Conservation (phyloP, 371 early-diverging fungal species). For the Mortierella sp. region DNA sequence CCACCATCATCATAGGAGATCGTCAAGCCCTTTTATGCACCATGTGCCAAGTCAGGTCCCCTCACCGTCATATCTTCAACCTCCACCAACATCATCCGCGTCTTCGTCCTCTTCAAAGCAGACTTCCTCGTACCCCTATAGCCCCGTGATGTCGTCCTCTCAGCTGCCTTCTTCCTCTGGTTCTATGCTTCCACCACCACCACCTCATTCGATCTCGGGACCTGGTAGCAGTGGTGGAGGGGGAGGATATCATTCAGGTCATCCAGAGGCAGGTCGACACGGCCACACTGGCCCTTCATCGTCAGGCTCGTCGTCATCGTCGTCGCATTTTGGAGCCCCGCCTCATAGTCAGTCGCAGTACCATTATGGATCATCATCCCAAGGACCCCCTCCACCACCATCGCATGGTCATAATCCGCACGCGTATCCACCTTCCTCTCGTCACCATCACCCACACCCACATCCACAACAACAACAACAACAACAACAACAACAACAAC, state of each 20-base stretch:
- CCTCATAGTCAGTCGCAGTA: conserved; percentile 4
- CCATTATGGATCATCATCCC: not conserved
- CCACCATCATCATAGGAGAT: conserved; percentile 37
- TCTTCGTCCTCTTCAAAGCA: too few species aligned
- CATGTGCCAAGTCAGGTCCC: conserved; percentile 35
- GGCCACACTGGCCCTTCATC: too few species aligned
- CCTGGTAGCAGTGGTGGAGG: conserved; percentile 1
- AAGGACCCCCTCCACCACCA: conserved; percentile 3
- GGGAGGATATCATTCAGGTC: conserved; percentile 22
- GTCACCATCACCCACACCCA: conserved; percentile 2
- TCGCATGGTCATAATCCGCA: conserved; percentile 18
- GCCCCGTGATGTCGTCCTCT: not conserved
- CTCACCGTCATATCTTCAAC: conserved; percentile 39
- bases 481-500: conserved; percentile 15
- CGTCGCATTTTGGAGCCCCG: too few species aligned
- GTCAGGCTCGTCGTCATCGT: too few species aligned
- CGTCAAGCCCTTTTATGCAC: conserved; percentile 44
- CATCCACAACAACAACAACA: conserved; percentile 17
- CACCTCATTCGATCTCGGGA: conserved; percentile 7
- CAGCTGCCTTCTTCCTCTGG: conserved; percentile 10
- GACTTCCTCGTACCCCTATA: conserved; percentile 22
- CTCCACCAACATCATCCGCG: conserved; percentile 13
- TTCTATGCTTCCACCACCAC: conserved; percentile 30
- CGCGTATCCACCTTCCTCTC: conserved; percentile 10
- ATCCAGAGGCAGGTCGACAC: not conserved